Evolutionary conservation across 2,329 filamentous ascomycete species (phyloP).

Genomic region (Pyrenophora seminiperda): DNA sequence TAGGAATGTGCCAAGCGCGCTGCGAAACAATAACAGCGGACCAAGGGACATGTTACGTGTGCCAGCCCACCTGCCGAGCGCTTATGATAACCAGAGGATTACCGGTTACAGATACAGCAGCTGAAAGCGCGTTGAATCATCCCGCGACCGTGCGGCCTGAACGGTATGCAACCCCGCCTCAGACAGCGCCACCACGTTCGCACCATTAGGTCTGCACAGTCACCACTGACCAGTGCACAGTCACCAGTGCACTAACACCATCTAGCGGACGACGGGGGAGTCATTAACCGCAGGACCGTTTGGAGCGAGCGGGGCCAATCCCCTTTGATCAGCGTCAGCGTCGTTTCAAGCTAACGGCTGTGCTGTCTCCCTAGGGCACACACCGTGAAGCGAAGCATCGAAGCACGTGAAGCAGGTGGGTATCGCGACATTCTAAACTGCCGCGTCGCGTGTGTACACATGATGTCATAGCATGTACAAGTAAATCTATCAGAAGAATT

Average conservation of each 20-base stretch:
- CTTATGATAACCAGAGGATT: slow-evolving; percentile 1
- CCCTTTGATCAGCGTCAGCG: slow-evolving; percentile 1
- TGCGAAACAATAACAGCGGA: slow-evolving; percentile 14
- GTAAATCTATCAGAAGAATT: background rate
- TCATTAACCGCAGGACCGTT: slow-evolving; percentile 4
- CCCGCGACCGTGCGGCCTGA: background rate
- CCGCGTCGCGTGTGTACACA: background rate
- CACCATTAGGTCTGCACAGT: slow-evolving; percentile 8
- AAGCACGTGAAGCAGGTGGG: too few relatives aligned
- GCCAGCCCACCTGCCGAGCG: slow-evolving; percentile 7
- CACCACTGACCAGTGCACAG: too few relatives aligned
- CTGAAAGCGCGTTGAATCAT: background rate
- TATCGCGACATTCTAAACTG: too few relatives aligned
- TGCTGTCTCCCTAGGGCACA: background rate
- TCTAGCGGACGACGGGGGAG: slow-evolving; percentile 2
- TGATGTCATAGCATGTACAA: slow-evolving; percentile 16
- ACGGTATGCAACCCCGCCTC: slow-evolving; percentile 5
- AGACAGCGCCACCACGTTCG: slow-evolving; percentile 2
- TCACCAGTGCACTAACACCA: too few relatives aligned
- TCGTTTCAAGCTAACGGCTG: slow-evolving; percentile 11
- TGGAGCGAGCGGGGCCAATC: too few relatives aligned
- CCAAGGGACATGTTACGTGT: slow-evolving; percentile 10
- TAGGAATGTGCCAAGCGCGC: slow-evolving; percentile 10
- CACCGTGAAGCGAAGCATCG: background rate
- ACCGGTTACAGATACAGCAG: background rate